Evolutionary conservation across 225 moss, liverwort and hornwort species (phyloP), one percentile per base, ranked within the genome.

Genomic region (Lunularia cruciata): DNA sequence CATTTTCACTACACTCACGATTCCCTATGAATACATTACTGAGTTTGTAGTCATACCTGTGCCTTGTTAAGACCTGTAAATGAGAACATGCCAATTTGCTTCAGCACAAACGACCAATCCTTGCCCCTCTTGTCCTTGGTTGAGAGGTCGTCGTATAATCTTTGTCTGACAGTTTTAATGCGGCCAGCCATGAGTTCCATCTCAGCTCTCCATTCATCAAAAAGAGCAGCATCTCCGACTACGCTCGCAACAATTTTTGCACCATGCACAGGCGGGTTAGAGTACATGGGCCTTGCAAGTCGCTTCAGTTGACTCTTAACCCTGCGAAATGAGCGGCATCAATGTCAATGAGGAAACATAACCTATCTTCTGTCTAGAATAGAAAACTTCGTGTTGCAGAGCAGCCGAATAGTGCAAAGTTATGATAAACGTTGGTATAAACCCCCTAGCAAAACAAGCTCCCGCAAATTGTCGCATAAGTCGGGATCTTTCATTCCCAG

Each of bases 41-140:
- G 47, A 47, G 15, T 47, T 19, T 14, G n/a, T 4, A 46, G 30
- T 19, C 36, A 38, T 73, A 95, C 95, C 86, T 92, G 96, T 23
- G 90, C 71, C 83, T 81, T 93, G 81, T 84, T 93, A 45, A 98
- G 85, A 68, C 96, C 96, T 67, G 96, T 98, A 79, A 76, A 98
- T 4, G 96, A 91, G 58, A 98, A 98, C 96, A 98, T 98, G 57
- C 93, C 96, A 43, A 98, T 98, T 75, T 98, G 96, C 78, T 93
- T 88, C 33, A 98, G 79, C 30, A 98, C 87, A 69, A 89, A 91
- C 12, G 93, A 89, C 96, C 96, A 98, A 60, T 98, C 91, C 54
- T 91, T 93, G 78, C 69, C 89, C 54, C 80, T 89, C 62, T 78
- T 85, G 82, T 92, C 95, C 81, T 85, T 98, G 3, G 80, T 67